Evolutionary conservation across 108 stramenopile genomes (phyloP).

Genomic region (Cyclotella atomus): DNA sequence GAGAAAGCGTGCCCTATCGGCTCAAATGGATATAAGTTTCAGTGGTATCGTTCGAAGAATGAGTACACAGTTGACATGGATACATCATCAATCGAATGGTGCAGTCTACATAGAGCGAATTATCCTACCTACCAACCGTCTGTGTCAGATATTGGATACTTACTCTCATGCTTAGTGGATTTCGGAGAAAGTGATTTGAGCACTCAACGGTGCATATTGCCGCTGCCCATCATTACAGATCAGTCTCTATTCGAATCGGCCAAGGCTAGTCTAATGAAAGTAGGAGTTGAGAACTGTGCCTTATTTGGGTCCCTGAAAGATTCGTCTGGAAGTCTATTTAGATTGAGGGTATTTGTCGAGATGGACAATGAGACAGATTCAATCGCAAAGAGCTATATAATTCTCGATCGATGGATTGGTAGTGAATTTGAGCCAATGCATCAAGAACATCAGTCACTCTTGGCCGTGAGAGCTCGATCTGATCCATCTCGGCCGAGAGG

Average conservation of each 20-base stretch:
- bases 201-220: conserved; percentile 22
- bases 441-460: conserved; percentile 19
- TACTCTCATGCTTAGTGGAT: conserved; percentile 57
- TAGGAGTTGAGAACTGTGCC: conserved; percentile 26
- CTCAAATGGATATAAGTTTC: conserved; percentile 42
- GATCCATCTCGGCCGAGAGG: conserved; percentile 39
- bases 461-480: conserved; percentile 20
- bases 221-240: conserved; percentile 49
- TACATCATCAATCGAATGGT: conserved; percentile 47
- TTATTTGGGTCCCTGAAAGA: conserved; percentile 60
- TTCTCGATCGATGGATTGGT: conserved; percentile 22
- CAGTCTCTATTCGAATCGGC: conserved; percentile 60
- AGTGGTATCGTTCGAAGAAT: conserved; percentile 63
- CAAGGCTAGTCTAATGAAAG: conserved; percentile 48
- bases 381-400: conserved; percentile 21
- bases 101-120: conserved; percentile 55
- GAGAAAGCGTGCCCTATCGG: conserved; percentile 34
- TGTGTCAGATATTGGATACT: conserved; percentile 60
- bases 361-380: conserved; percentile 2
- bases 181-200: conserved; percentile 27
- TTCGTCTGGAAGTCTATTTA: conserved; percentile 35
- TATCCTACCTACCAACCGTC: conserved; percentile 68
- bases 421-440: conserved; percentile 23
- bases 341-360: conserved; percentile 31
- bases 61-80: neutral